Conservation (phyloP, 2,329 filamentous ascomycete genomes). For the Leptographium galeiforme region DNA sequence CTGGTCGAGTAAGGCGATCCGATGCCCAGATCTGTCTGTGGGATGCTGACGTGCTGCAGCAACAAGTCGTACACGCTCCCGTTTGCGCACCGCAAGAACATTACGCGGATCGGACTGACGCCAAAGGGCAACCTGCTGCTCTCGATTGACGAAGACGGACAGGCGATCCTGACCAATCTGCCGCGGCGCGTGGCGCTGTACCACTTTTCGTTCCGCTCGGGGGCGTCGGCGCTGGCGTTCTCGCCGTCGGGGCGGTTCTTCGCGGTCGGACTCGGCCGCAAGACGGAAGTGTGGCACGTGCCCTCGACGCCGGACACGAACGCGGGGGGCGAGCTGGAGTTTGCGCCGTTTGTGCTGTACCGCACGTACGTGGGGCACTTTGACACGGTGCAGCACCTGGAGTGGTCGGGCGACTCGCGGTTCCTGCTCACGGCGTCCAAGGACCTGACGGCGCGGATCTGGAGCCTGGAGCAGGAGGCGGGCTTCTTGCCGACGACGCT, state of each 20-base stretch:
- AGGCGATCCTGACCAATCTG: conserved; percentile 85
- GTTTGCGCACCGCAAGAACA: conserved; percentile 90
- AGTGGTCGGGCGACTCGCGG: conserved; percentile 92
- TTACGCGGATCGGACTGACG: conserved; percentile 74
- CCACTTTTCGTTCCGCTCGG: conserved; percentile 86
- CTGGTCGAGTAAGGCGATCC: conserved; percentile 64
- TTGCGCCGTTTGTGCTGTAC: conserved; percentile 86
- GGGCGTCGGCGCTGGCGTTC: conserved; percentile 74
- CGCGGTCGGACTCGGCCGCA: conserved; percentile 72
- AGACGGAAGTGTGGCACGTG: conserved; percentile 91
- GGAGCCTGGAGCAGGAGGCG: conserved; percentile 79
- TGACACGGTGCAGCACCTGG: conserved; percentile 70
- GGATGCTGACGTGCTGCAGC: conserved; percentile 27
- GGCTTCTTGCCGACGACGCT: conserved; percentile 82
- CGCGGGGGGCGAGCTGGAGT: conserved; percentile 72
- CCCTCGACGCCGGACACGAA: conserved; percentile 77
- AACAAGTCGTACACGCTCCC: conserved; percentile 80
- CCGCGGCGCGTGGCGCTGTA: conserved; percentile 76
- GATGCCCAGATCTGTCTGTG: not conserved
- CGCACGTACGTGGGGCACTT: conserved; percentile 80
- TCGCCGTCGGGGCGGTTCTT: conserved; percentile 86
- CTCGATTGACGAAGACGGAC: conserved; percentile 86
- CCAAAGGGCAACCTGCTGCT: conserved; percentile 86
- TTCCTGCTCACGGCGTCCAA: conserved; percentile 91
- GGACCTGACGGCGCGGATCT: conserved; percentile 86